Evolutionary conservation across 495 filamentous ascomycete species (phyloP).

Genomic region (Hypomontagnella monticulosa): DNA sequence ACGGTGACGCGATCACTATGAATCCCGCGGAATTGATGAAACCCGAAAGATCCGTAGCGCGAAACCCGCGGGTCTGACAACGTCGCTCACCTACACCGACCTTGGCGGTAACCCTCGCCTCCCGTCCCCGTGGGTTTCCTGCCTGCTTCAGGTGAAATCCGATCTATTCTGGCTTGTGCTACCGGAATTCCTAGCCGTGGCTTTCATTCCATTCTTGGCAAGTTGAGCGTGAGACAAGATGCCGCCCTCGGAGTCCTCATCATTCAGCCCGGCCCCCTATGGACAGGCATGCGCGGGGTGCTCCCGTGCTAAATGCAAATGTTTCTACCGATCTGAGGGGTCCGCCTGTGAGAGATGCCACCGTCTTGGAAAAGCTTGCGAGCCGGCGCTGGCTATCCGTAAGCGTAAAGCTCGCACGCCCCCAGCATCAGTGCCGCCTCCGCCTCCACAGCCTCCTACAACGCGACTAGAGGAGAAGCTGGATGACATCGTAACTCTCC

Average conservation of each 20-base stretch:
- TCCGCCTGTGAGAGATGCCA: constrained; percentile 39
- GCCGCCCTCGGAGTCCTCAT: constrained; percentile 9
- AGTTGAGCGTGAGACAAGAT: constrained; percentile 14
- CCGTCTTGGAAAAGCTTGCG: constrained; percentile 40
- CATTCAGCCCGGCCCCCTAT: constrained; percentile 42
- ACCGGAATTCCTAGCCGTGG: background rate
- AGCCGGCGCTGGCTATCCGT: constrained; percentile 31
- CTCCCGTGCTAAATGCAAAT: constrained; percentile 45
- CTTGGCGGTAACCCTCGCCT: too few species aligned
- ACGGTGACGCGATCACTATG: background rate
- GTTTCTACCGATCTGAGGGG: constrained; percentile 40
- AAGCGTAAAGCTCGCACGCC: constrained; percentile 36
- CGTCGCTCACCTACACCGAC: background rate
- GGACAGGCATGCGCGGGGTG: constrained; percentile 40
- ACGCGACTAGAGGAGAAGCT: constrained; percentile 42
- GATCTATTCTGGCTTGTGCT: background rate
- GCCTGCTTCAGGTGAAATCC: background rate
- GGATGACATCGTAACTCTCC: constrained; percentile 37
- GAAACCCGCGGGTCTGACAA: constrained; percentile 27
- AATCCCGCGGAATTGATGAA: constrained; percentile 25
- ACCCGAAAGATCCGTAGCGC: background rate
- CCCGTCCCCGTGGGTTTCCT: too few species aligned
- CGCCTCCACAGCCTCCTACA: background rate
- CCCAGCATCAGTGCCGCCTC: constrained; percentile 10
- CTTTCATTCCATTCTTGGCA: background rate